Base-by-base conservation (phyloP, 202 grass and related monocot genomes). In the Cymbopogon flexuosus region DNA sequence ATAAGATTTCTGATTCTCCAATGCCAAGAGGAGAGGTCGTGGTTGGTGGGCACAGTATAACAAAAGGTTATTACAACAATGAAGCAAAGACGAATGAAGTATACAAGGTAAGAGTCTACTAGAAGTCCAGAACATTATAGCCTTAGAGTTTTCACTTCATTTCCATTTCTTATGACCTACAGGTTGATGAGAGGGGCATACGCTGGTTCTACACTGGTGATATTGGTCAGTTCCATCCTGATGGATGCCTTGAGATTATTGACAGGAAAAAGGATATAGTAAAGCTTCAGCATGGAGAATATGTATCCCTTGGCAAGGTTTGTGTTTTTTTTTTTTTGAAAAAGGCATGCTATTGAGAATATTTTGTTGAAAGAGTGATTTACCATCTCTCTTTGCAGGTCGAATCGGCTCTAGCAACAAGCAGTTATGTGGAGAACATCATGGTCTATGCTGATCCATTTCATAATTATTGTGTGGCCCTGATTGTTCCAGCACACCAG, bases 201-300 rank as follows among this genome's bases (percentile, higher is more conserved):
- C 68, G 82, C 69, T 97, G 93, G 93, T 97, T 97, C 83, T 97
- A 89, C 73, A 91, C 93, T 30, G 93, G 93, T 46, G 93, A 97
- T 80, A 89, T 97, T 73, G 93, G 93, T 11, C 89, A 89, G 62
- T 97, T 97, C 70, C 91, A 93, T 88, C 84, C 91, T 76, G 91
- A 97, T 80, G 91, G 93, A 29, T 97, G 87, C 59, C 76, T 97
- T 46, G 93, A 97, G 68, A 89, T 97, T 43, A 93, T 97, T 68
- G 91, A 97, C 76, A 87, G 93, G 66, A 97, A 93, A 75, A 97
- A 97, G 29, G 93, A 97, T 84, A 97, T 97, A 69, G 93, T 97
- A 49, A 97, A 97, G 87, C 93, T 97, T 76, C 93, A 97, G 74
- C 89, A 97, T 58, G 91, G 93, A 82, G 93, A 97, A 92, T 97